These are phyloP conservation scores for Lonicera japonica DNA, from an alignment of 129 eudicot species.

Conservation along the genomic window DNA sequence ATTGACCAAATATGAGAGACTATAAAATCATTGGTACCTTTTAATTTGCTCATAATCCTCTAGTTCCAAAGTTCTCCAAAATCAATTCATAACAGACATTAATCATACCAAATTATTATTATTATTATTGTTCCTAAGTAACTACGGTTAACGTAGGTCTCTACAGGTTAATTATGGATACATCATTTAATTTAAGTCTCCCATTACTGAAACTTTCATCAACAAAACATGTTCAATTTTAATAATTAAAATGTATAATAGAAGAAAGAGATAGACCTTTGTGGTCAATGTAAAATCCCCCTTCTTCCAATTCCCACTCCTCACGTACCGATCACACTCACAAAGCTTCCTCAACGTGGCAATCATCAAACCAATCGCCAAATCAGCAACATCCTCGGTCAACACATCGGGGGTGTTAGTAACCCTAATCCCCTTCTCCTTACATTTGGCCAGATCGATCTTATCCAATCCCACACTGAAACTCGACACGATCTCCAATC, in stretches of 20 bases:
- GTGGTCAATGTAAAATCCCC: slow-evolving; percentile 56
- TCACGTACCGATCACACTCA: slow-evolving; percentile 55
- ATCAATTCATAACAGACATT: too few species aligned
- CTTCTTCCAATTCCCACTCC: slow-evolving; percentile 51
- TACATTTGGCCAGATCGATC: slow-evolving; percentile 55
- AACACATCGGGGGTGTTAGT: slow-evolving; percentile 63
- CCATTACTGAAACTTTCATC: neutral
- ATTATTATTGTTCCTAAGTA: too few species aligned
- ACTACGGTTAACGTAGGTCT: too few species aligned
- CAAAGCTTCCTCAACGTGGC: slow-evolving; percentile 51
- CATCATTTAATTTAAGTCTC: too few species aligned
- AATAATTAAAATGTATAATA: neutral
- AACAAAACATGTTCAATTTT: too few species aligned
- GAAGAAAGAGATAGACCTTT: slow-evolving; percentile 31
- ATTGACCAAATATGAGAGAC: too few species aligned
- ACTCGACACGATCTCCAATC: slow-evolving; percentile 50
- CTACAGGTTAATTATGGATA: too few species aligned
- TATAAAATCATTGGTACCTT: neutral
- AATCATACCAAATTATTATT: too few species aligned
- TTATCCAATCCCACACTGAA: slow-evolving; percentile 61
- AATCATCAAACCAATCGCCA: slow-evolving; percentile 53
- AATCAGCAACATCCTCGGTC: slow-evolving; percentile 69
- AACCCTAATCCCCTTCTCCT: slow-evolving; percentile 60
- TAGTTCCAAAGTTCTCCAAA: too few species aligned
- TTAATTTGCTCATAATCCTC: too few species aligned